Percentiles rank a stretch among this genome's conserved stretches.
phyloP scores from a whole-genome alignment of 2,329 filamentous ascomycete genomes.

The Arachnomyces sp. region DNA sequence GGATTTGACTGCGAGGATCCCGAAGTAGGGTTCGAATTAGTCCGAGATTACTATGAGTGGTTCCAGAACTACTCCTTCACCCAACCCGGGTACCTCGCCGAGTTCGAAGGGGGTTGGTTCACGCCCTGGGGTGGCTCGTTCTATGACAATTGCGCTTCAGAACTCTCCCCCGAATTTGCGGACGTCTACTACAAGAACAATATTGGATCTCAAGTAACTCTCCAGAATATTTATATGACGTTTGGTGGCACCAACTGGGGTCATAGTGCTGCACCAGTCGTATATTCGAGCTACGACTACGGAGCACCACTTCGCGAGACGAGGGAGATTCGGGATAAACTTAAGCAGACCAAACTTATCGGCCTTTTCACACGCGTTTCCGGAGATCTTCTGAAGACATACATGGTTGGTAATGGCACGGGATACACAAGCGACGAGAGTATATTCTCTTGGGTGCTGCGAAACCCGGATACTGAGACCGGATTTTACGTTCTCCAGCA shows the following conservation, averaged over 20 bases:
- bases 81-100: slow-evolving; percentile 46
- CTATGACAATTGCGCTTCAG: slow-evolving; percentile 42
- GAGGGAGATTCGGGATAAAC: slow-evolving; percentile 44
- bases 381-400: slow-evolving; percentile 42
- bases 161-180: slow-evolving; percentile 41
- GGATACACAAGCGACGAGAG: slow-evolving; percentile 34
- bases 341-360: slow-evolving; percentile 48
- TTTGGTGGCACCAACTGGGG: slow-evolving; percentile 52
- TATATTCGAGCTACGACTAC: slow-evolving; percentile 42
- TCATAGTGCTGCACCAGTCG: slow-evolving; percentile 41
- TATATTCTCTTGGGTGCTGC: slow-evolving; percentile 45
- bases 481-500: slow-evolving; percentile 47
- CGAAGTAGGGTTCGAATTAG: slow-evolving; percentile 41
- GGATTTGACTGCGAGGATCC: slow-evolving; percentile 44
- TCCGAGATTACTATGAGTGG: slow-evolving; percentile 49
- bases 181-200: slow-evolving; percentile 52
- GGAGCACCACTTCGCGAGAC: slow-evolving; percentile 47
- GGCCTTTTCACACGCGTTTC: slow-evolving; percentile 48
- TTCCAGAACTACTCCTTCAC: slow-evolving; percentile 49
- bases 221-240: slow-evolving; percentile 45
- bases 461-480: slow-evolving; percentile 42
- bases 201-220: slow-evolving; percentile 42
- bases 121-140: slow-evolving; percentile 47
- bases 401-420: slow-evolving; percentile 49
- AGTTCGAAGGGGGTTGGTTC: slow-evolving; percentile 48